Evolutionary conservation across 768 basidiomycete genomes (phyloP).

Genomic region (Panellus pusillus): DNA sequence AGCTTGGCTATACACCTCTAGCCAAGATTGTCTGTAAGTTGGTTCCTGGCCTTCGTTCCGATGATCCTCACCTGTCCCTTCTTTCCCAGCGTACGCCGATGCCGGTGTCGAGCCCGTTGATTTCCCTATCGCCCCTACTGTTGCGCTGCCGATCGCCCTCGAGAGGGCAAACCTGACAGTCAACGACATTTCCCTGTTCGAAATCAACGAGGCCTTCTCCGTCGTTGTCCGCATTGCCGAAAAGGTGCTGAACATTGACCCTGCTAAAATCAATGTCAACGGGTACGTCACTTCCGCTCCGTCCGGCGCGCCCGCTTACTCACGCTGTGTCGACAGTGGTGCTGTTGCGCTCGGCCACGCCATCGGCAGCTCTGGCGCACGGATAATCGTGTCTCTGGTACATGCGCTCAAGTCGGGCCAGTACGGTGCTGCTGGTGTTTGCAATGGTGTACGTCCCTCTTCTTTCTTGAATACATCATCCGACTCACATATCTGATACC

Average conservation of each 20-base stretch:
- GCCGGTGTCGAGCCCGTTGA: slow-evolving; percentile 96
- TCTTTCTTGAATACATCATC: neutral
- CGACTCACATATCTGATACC: slow-evolving; percentile 20
- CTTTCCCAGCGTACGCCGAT: slow-evolving; percentile 83
- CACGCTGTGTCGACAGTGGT: slow-evolving; percentile 56
- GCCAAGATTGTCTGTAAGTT: slow-evolving; percentile 90
- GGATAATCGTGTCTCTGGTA: slow-evolving; percentile 90
- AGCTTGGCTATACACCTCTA: slow-evolving; percentile 88
- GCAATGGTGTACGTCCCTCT: slow-evolving; percentile 80
- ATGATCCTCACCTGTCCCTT: slow-evolving; percentile 6
- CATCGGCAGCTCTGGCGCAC: slow-evolving; percentile 93
- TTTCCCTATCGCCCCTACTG: slow-evolving; percentile 93
- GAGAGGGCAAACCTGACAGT: slow-evolving; percentile 80
- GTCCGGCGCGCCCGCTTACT: slow-evolving; percentile 15
- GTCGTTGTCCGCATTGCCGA: slow-evolving; percentile 90
- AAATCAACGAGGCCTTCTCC: slow-evolving; percentile 98
- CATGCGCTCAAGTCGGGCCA: slow-evolving; percentile 91
- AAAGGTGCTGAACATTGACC: slow-evolving; percentile 81
- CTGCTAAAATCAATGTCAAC: slow-evolving; percentile 86
- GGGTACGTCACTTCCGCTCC: slow-evolving; percentile 52
- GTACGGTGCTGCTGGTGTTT: slow-evolving; percentile 94
- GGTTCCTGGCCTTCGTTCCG: neutral
- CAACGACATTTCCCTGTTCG: slow-evolving; percentile 87
- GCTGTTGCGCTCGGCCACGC: slow-evolving; percentile 96
- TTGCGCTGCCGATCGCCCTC: slow-evolving; percentile 86